Evolutionary conservation across 495 filamentous ascomycete species (phyloP).

Genomic region (Pseudoneurospora amorphoporcata): DNA sequence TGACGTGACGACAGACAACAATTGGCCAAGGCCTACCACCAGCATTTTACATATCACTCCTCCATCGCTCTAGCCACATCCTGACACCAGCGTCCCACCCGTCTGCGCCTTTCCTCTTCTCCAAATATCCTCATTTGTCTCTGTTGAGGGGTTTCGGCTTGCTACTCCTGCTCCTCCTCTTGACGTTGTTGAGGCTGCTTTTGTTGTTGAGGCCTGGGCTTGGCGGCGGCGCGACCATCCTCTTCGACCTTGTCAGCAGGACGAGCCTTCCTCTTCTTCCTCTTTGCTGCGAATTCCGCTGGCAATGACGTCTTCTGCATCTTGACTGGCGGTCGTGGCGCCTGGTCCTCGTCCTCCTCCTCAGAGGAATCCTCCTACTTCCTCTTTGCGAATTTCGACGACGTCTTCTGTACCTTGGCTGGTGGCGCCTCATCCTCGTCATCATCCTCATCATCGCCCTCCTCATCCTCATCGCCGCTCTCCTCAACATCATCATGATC

Average conservation of each 20-base stretch:
- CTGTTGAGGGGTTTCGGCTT: not conserved
- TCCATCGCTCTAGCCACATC: not conserved
- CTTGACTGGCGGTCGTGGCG: constrained; percentile 24
- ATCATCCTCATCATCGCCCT: constrained; percentile 19
- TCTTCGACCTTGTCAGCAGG: not conserved
- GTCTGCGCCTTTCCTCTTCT: not conserved
- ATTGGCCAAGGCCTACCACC: not conserved
- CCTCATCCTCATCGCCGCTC: constrained; percentile 21
- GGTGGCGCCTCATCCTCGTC: constrained; percentile 20
- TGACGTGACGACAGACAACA: not conserved
- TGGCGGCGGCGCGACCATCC: not conserved
- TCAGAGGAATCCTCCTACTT: constrained; percentile 19
- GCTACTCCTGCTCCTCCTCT: too few relatives aligned
- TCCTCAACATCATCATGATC: constrained; percentile 31
- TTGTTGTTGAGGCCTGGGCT: not conserved
- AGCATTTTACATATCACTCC: not conserved
- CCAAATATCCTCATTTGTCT: not conserved
- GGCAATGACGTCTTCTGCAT: constrained; percentile 20
- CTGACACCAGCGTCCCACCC: not conserved
- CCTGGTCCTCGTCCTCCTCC: constrained; percentile 23
- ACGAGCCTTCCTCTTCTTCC: constrained; percentile 18
- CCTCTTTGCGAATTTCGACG: constrained; percentile 16
- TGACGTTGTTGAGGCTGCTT: too few relatives aligned
- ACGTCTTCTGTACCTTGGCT: constrained; percentile 25
- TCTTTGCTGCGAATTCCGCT: constrained; percentile 14